Evolutionary conservation across 108 stramenopile genomes (phyloP).

Genomic region (Nannochloropsis granulata): DNA sequence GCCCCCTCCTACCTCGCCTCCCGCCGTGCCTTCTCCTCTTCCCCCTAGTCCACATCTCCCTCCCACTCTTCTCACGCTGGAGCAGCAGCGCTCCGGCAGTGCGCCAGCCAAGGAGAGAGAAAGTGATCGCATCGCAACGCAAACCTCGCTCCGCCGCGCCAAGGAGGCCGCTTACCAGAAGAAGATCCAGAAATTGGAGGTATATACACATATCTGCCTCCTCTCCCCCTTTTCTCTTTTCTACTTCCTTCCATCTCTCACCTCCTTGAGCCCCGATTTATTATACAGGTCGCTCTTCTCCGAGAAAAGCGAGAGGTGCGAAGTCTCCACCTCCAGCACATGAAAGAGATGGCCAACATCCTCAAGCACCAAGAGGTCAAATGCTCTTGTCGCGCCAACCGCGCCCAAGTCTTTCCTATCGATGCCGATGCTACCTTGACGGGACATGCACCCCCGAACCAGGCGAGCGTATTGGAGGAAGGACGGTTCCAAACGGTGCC

Average conservation of each 20-base stretch:
- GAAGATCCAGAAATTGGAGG: background rate
- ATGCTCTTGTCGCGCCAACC: background rate
- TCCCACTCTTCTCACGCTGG: no score
- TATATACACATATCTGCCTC: background rate
- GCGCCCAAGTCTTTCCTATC: background rate
- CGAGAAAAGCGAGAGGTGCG: background rate
- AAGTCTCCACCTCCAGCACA: background rate
- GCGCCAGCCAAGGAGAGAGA: no score
- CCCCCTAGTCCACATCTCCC: no score
- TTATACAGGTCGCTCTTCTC: background rate
- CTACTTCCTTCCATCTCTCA: background rate
- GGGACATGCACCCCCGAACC: no score
- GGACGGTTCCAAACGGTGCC: no score
- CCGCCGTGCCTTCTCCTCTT: no score
- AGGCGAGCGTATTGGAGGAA: no score
- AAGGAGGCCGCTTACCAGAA: background rate
- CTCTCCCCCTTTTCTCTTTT: background rate
- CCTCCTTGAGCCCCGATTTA: no score
- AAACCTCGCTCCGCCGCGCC: background rate
- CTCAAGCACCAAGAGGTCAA: background rate
- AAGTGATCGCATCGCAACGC: no score
- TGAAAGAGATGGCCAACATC: background rate
- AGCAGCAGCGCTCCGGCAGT: no score
- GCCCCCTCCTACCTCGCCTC: no score
- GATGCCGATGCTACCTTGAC: no score